phyloP scores from a whole-genome alignment of 139 green algal species.

The Chlorella sp. region DNA sequence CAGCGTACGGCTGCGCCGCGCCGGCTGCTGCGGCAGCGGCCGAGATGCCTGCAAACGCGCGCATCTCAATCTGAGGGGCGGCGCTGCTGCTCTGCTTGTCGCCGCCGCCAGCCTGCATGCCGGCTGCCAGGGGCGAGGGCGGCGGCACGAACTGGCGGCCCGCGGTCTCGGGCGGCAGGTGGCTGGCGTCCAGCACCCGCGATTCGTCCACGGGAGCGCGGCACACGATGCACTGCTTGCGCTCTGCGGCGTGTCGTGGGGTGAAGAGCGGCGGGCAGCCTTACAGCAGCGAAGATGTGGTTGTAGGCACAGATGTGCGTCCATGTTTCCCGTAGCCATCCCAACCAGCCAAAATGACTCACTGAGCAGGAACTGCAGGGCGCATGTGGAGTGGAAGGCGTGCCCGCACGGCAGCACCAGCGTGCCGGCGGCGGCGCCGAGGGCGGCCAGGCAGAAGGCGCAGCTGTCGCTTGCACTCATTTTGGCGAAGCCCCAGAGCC shows the following conservation, averaged over 20 bases:
- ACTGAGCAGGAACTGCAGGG: slow-evolving; percentile 12
- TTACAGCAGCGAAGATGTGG: not conserved
- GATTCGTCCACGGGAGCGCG: not conserved
- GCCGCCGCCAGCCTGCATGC: not conserved
- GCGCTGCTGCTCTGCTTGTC: not conserved
- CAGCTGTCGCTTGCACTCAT: not conserved
- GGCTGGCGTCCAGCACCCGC: not conserved
- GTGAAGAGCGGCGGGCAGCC: not conserved
- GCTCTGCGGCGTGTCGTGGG: not conserved
- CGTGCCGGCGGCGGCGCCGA: not conserved
- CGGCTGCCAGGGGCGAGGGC: no score
- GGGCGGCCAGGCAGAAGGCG: slow-evolving; percentile 7
- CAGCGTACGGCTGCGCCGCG: not conserved
- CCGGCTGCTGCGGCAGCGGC: not conserved
- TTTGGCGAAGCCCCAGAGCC: no score
- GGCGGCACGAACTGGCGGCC: slow-evolving; percentile 7
- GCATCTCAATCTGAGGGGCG: not conserved
- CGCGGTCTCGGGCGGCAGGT: not conserved
- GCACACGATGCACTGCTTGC: slow-evolving; percentile 18
- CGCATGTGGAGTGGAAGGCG: not conserved
- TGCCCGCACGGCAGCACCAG: slow-evolving; percentile 5
- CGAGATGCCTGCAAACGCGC: not conserved
- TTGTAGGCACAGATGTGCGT: not conserved
- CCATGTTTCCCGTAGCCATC: no score
- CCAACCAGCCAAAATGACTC: not conserved